These are phyloP conservation scores for Juncus inflexus DNA, from an alignment of 176 grass and related monocot genomes.

Conservation along the genomic window DNA sequence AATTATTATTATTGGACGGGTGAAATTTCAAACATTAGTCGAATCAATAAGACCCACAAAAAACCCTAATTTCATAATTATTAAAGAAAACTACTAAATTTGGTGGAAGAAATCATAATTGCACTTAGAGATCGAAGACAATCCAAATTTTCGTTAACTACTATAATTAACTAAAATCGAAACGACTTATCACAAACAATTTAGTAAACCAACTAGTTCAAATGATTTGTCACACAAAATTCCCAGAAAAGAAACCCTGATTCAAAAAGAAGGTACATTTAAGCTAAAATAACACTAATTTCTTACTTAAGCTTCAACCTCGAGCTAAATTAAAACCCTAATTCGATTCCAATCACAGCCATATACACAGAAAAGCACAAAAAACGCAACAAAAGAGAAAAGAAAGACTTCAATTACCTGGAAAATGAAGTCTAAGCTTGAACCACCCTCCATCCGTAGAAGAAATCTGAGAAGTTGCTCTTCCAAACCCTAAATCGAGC, in stretches of 20 bases:
- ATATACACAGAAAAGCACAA: slow-evolving; percentile 16
- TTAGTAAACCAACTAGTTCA: background rate
- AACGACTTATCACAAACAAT: background rate
- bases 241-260: background rate
- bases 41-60: background rate
- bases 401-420: slow-evolving; percentile 45
- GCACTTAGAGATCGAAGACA: background rate
- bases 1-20: too few species aligned
- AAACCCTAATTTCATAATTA: slow-evolving; percentile 40
- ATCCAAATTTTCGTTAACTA: background rate
- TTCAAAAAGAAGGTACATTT: slow-evolving; percentile 1
- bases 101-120: background rate
- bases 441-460: slow-evolving; percentile 98
- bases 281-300: slow-evolving; percentile 15
- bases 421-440: slow-evolving; percentile 59
- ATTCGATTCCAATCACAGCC: slow-evolving; percentile 3
- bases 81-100: too few species aligned
- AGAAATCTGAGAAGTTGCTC: slow-evolving; percentile 38
- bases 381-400: background rate
- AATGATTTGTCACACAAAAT: background rate
- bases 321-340: background rate
- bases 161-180: slow-evolving; percentile 1
- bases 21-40: too few species aligned
- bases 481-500: slow-evolving; percentile 93
- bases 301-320: background rate